Conservation (phyloP, 2,329 filamentous ascomycete genomes). For the Fusarium beomiforme region DNA sequence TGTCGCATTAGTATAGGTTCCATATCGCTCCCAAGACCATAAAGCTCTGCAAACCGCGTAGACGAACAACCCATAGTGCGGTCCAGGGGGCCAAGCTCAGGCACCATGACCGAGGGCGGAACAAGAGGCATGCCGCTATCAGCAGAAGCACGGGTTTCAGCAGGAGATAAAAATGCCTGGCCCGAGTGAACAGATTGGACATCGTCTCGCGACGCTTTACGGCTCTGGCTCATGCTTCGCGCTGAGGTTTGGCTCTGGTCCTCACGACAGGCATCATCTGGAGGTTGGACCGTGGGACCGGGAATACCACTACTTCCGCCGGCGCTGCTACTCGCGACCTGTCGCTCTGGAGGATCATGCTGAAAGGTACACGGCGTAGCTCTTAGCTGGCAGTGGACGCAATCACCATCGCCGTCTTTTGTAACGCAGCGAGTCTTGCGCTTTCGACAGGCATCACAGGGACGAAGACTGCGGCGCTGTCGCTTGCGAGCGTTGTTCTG, state of each 20-base stretch:
- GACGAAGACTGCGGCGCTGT: constrained; percentile 43
- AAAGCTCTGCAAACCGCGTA: constrained; percentile 45
- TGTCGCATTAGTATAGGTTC: constrained; percentile 48
- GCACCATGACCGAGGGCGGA: constrained; percentile 30
- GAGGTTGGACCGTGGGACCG: constrained; percentile 2
- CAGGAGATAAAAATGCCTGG: constrained; percentile 40
- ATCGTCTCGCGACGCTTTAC: constrained; percentile 41
- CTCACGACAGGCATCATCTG: constrained; percentile 30
- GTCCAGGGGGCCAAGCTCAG: constrained; percentile 29
- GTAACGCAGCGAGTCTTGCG: constrained; percentile 49
- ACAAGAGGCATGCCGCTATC: constrained; percentile 31
- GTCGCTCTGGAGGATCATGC: constrained; percentile 43
- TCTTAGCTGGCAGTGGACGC: constrained; percentile 44
- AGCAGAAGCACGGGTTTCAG: constrained; percentile 40
- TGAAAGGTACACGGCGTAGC: constrained; percentile 45
- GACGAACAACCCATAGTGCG: constrained; percentile 41
- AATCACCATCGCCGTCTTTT: constrained; percentile 42
- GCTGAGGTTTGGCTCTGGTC: constrained; percentile 24
- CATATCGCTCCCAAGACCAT: constrained; percentile 49
- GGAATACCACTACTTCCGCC: constrained; percentile 16
- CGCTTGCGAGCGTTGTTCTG: constrained; percentile 44
- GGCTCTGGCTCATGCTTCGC: constrained; percentile 26
- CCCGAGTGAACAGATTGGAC: constrained; percentile 36
- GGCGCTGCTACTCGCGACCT: constrained; percentile 22
- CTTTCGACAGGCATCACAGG: constrained; percentile 48